These are phyloP conservation scores for Populus alba DNA, from an alignment of 345 rosid genomes.

Conservation along the genomic window DNA sequence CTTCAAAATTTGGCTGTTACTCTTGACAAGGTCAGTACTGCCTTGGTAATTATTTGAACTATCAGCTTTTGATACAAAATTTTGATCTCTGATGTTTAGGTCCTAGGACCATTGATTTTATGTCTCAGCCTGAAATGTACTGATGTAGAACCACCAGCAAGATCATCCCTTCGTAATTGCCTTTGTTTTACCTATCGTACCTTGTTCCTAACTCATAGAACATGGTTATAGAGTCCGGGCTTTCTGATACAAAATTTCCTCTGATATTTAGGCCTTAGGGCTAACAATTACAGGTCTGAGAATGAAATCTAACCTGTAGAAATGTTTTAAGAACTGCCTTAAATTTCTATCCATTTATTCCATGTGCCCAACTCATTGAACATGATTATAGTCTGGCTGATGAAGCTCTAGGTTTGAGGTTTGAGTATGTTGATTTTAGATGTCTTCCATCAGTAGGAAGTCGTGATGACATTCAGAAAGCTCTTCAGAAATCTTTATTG, in stretches of 20 bases:
- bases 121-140: not conserved
- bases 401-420: not conserved
- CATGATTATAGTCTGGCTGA: not conserved
- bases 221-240: not conserved
- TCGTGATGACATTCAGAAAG: slow-evolving; percentile 51
- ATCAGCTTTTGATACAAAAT: not conserved
- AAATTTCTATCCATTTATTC: not conserved
- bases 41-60: not conserved
- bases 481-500: slow-evolving; percentile 77
- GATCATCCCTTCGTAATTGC: not conserved
- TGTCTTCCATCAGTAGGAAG: slow-evolving; percentile 2
- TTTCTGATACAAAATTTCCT: not conserved
- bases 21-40: slow-evolving; percentile 81
- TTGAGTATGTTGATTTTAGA: not conserved
- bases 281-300: not conserved
- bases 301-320: not conserved
- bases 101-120: not conserved
- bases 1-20: slow-evolving; percentile 98
- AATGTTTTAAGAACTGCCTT: not conserved
- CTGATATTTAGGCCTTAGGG: not conserved
- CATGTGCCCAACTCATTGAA: not conserved
- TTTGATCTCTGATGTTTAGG: not conserved
- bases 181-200: not conserved
- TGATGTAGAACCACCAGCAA: not conserved
- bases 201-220: not conserved